phyloP scores from a whole-genome alignment of 2,329 filamentous ascomycete genomes.

The Colletotrichum chrysophilum region DNA sequence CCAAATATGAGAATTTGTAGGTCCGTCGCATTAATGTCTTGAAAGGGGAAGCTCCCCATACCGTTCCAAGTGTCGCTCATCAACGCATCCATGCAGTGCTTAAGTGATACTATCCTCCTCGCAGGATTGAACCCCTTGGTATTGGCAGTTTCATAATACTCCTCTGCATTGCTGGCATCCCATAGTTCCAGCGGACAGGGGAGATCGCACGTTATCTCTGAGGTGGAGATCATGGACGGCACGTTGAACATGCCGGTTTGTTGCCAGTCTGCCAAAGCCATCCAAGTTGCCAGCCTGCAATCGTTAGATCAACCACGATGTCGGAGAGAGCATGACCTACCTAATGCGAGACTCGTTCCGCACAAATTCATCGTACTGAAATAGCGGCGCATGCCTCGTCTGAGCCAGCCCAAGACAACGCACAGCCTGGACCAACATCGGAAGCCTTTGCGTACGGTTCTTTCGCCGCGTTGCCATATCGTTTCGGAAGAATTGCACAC shows the following conservation, averaged over 20 bases:
- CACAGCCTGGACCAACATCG: conserved; percentile 24
- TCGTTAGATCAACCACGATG: not conserved
- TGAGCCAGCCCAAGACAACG: conserved; percentile 19
- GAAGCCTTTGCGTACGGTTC: conserved; percentile 20
- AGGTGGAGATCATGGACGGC: conserved; percentile 24
- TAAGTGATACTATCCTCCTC: conserved; percentile 10
- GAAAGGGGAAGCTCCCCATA: conserved; percentile 6
- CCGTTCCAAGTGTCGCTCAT: conserved; percentile 24
- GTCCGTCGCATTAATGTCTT: conserved; percentile 11
- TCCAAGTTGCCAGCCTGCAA: conserved; percentile 27
- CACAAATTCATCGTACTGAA: conserved; percentile 23
- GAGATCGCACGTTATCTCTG: conserved; percentile 29
- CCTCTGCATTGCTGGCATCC: conserved; percentile 24
- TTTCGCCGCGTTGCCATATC: conserved; percentile 4
- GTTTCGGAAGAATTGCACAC: conserved; percentile 25
- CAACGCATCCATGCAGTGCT: conserved; percentile 21
- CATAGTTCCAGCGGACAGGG: conserved; percentile 28
- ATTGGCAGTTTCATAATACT: conserved; percentile 19
- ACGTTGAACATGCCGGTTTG: conserved; percentile 29
- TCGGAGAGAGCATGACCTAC: conserved; percentile 4
- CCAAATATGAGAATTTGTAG: conserved; percentile 13
- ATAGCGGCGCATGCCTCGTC: conserved; percentile 3
- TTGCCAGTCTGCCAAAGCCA: conserved; percentile 30
- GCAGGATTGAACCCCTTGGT: not conserved
- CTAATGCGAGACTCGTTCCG: conserved; percentile 24